Evolutionary conservation across 2,329 filamentous ascomycete genomes (phyloP).

Genomic region (Zopfia rhizophila): DNA sequence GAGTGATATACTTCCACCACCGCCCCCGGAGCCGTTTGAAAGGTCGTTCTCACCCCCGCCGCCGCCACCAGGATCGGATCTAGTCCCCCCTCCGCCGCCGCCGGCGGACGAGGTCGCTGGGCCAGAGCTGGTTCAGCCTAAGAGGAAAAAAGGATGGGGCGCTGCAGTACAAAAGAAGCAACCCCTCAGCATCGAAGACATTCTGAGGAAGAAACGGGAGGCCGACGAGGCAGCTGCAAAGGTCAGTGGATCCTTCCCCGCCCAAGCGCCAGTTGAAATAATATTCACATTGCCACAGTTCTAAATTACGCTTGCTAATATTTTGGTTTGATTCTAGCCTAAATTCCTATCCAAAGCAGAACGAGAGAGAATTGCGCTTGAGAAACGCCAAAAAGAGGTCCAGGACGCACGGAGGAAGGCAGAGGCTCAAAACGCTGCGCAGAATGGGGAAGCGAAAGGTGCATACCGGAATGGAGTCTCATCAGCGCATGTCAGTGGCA

Average conservation of each 20-base stretch:
- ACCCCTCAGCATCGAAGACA: slow-evolving; percentile 85
- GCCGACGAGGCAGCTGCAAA: slow-evolving; percentile 86
- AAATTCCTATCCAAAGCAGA: slow-evolving; percentile 88
- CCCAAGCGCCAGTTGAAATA: slow-evolving; percentile 5
- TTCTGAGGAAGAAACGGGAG: slow-evolving; percentile 85
- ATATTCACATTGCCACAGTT: slow-evolving; percentile 22
- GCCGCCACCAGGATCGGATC: slow-evolving; percentile 26
- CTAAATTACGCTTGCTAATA: slow-evolving; percentile 26
- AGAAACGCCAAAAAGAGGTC: slow-evolving; percentile 78
- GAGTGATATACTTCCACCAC: slow-evolving; percentile 13
- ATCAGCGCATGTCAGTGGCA: neutral
- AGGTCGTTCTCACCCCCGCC: slow-evolving; percentile 44
- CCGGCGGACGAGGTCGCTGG: slow-evolving; percentile 34
- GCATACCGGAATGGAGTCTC: slow-evolving; percentile 11
- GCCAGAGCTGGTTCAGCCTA: slow-evolving; percentile 41
- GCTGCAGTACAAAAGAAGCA: slow-evolving; percentile 46
- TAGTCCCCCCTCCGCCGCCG: slow-evolving; percentile 31
- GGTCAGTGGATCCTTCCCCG: slow-evolving; percentile 52
- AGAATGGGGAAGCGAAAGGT: slow-evolving; percentile 22
- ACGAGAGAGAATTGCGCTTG: slow-evolving; percentile 80
- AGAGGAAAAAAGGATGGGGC: slow-evolving; percentile 68
- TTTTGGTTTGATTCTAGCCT: slow-evolving; percentile 60
- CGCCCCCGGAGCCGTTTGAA: slow-evolving; percentile 16
- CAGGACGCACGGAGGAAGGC: slow-evolving; percentile 66
- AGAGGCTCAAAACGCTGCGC: slow-evolving; percentile 49